Evolutionary conservation across 2,329 filamentous ascomycete genomes (phyloP).

Genomic region (Fusarium humuli): DNA sequence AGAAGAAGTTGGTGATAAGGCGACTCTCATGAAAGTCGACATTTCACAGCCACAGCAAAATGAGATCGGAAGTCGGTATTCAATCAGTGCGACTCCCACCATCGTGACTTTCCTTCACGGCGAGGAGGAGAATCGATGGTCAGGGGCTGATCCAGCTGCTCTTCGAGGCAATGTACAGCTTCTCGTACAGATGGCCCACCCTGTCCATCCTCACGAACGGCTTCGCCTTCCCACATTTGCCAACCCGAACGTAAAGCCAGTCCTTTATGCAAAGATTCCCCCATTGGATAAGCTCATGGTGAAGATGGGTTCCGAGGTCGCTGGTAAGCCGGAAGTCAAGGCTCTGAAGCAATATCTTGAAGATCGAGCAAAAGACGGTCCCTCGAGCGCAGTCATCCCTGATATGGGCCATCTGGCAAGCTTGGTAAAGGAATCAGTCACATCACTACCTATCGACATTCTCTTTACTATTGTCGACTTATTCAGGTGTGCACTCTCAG

Average conservation of each 20-base stretch:
- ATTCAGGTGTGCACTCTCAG: conserved; percentile 79
- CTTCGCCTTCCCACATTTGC: conserved; percentile 78
- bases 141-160: conserved; percentile 75
- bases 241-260: conserved; percentile 70
- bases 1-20: conserved; percentile 74
- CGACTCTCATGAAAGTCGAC: conserved; percentile 85
- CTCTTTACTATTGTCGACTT: conserved; percentile 90
- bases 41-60: conserved; percentile 73
- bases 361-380: conserved; percentile 65
- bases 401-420: conserved; percentile 73
- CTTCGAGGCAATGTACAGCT: conserved; percentile 79
- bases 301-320: conserved; percentile 74
- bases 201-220: conserved; percentile 79
- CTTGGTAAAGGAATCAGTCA: conserved; percentile 68
- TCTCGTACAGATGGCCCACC: conserved; percentile 79
- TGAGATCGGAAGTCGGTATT: conserved; percentile 73
- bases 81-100: conserved; percentile 83
- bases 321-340: conserved; percentile 70
- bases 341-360: conserved; percentile 79
- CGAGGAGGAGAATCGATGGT: conserved; percentile 82
- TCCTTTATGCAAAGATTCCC: conserved; percentile 81
- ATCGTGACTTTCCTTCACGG: conserved; percentile 88
- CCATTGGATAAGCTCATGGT: conserved; percentile 83
- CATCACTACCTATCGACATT: conserved; percentile 68
- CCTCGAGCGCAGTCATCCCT: conserved; percentile 76